phyloP scores from a whole-genome alignment of 331 rosid species.

The Quercus tomentella region DNA sequence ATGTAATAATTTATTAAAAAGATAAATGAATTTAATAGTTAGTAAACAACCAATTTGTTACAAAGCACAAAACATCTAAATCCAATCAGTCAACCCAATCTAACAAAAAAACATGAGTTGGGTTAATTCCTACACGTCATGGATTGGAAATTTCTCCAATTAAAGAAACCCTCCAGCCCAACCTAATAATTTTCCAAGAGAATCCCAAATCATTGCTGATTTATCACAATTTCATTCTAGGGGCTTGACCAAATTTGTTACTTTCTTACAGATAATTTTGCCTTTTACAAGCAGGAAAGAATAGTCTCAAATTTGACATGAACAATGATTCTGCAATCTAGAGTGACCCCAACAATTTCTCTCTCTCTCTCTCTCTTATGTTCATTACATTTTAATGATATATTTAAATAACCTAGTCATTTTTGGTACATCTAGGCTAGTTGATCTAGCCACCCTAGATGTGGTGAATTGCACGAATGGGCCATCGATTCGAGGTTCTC shows the following conservation, averaged over 20 bases:
- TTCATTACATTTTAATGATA: background rate
- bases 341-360: background rate
- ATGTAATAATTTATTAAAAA: too few relatives aligned
- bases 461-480: background rate
- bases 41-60: too few relatives aligned
- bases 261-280: background rate
- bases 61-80: too few relatives aligned
- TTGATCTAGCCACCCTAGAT: background rate
- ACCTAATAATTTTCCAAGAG: background rate
- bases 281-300: background rate
- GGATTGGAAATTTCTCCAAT: too few relatives aligned
- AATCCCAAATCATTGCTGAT: background rate
- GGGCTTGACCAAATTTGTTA: background rate
- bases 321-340: background rate
- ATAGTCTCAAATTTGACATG: background rate
- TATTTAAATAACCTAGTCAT: background rate
- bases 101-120: too few relatives aligned
- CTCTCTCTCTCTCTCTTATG: background rate
- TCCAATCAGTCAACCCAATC: too few relatives aligned
- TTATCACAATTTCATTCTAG: background rate
- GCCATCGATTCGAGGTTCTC: background rate
- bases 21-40: too few relatives aligned
- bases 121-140: too few relatives aligned
- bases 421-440: background rate
- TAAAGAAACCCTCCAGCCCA: too few relatives aligned